Evolutionary conservation across 1,284 basidiomycete genomes (phyloP), one percentile per base, ranked within the genome.

Genomic region (Rhodotorula sp.): DNA sequence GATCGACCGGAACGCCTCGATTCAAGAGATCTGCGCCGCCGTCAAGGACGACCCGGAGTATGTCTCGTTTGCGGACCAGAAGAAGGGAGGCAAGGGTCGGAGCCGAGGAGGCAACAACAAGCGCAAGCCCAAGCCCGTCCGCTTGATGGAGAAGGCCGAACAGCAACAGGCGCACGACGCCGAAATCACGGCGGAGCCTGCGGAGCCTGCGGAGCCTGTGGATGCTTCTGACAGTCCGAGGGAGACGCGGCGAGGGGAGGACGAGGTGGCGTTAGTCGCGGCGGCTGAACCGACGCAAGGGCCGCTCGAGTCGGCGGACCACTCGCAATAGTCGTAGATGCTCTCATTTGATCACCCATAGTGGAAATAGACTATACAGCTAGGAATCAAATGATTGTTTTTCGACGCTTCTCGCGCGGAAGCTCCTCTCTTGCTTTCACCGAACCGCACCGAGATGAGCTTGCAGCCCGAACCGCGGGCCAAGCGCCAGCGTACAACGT

Each of bases 1-100:
- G 14, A 68, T 74, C 52, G 67, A 68, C 39, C 10, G 6, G 20
- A 29, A 39, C 14, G 73, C 73, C 26, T 61, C 73, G 18, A 48
- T 74, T 20, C 23, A 57, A 5, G 34, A 48, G 12, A 68, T 74
- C 34, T 74, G 73, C 61, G 56, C 58, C 49, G 18, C 54, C 23
- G 52, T 56, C 56, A 48, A 47, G 29, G 16, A 21, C 49, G 62
- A 69, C 16, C 26, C 39, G 1, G 51, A 47, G 14, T 60, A 69
- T 52, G 5, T 26, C 20, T 34, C 62, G 3, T 29, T 64, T 29
- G 52, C 62, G 26, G 54, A 56, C 29, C n/a, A 26, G 39, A 15
- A 31, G 26, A 23, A 47, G 39, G 48, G 58, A 20, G 14, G 15
- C 26, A 23, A 31, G 56, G 31, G 48, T 16, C 52, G 54, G 23